Percentiles rank a stretch among this genome's conserved stretches.
These are phyloP conservation scores for Allium cepa DNA, from an alignment of 106 monocot species.

Conservation along the genomic window DNA sequence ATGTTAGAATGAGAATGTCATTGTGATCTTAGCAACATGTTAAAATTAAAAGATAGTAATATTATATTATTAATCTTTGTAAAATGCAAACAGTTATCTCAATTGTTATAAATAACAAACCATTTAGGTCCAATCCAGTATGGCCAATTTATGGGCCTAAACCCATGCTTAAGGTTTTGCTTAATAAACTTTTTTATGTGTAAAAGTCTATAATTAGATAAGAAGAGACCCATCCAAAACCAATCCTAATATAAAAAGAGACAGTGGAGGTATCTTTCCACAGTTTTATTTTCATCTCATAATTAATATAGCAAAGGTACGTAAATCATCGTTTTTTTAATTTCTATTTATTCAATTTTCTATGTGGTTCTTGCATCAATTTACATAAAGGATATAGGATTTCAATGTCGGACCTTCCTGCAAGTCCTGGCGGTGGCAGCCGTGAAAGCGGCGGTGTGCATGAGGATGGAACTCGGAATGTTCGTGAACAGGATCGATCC, in stretches of 20 bases:
- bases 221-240: too few relatives aligned
- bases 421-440: slow-evolving; percentile 27
- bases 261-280: slow-evolving; percentile 18
- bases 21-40: too few relatives aligned
- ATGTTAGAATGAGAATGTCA: too few relatives aligned
- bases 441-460: slow-evolving; percentile 19
- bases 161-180: too few relatives aligned
- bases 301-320: not conserved
- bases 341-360: not conserved
- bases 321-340: not conserved
- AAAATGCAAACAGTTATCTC: too few relatives aligned
- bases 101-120: too few relatives aligned
- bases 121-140: too few relatives aligned
- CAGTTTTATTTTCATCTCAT: slow-evolving; percentile 15
- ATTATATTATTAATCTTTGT: too few relatives aligned
- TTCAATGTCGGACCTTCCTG: slow-evolving; percentile 27
- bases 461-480: slow-evolving; percentile 16
- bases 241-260: not conserved
- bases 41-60: too few relatives aligned
- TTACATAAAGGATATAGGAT: slow-evolving; percentile 13
- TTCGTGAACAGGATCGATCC: slow-evolving; percentile 50
- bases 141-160: too few relatives aligned
- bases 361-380: not conserved
- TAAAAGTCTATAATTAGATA: too few relatives aligned
- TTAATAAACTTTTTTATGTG: too few relatives aligned